A percentile compares a stretch with the other conserved stretches of the same genome.
Evolutionary conservation across 495 filamentous ascomycete genomes (phyloP).

Genomic region (Tricharina praecox): DNA sequence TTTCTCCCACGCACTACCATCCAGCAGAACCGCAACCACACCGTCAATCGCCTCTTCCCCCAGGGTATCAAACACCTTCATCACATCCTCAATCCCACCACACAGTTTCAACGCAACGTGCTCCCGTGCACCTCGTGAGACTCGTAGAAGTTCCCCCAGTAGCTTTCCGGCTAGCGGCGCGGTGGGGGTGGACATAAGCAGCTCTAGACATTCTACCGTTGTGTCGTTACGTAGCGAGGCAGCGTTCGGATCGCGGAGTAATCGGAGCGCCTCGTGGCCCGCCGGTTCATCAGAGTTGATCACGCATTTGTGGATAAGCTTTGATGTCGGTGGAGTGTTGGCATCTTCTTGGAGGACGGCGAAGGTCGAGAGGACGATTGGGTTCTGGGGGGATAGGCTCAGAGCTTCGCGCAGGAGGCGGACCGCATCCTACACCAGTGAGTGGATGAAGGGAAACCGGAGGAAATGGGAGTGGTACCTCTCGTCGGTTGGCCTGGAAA

Average conservation of each 20-base stretch:
- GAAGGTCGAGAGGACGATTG: conserved; percentile 19
- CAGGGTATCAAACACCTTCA: conserved; percentile 41
- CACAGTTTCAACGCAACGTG: conserved; percentile 36
- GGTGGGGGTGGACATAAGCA: conserved; percentile 35
- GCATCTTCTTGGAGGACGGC: conserved; percentile 20
- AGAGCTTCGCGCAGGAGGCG: conserved; percentile 46
- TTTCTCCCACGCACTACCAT: conserved; percentile 38
- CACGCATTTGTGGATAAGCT: conserved; percentile 40
- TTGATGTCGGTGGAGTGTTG: conserved; percentile 31
- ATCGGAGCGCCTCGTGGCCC: conserved; percentile 40
- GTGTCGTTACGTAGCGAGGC: conserved; percentile 36
- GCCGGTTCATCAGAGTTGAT: conserved; percentile 35
- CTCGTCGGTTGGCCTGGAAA: conserved; percentile 14
- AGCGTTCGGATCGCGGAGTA: conserved; percentile 38
- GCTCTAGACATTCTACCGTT: conserved; percentile 37
- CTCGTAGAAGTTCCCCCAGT: conserved; percentile 40
- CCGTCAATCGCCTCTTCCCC: conserved; percentile 45
- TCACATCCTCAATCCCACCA: conserved; percentile 35
- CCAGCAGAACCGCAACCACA: conserved; percentile 40
- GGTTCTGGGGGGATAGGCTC: conserved; percentile 41
- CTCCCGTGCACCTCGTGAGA: conserved; percentile 39
- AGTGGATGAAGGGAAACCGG: conserved; percentile 3
- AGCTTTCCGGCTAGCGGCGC: conserved; percentile 39
- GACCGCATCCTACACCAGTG: conserved; percentile 35
- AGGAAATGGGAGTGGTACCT: conserved; percentile 9